Evolutionary conservation across 2,329 filamentous ascomycete genomes (phyloP).

Genomic region (Coniochaeta prunicola): DNA sequence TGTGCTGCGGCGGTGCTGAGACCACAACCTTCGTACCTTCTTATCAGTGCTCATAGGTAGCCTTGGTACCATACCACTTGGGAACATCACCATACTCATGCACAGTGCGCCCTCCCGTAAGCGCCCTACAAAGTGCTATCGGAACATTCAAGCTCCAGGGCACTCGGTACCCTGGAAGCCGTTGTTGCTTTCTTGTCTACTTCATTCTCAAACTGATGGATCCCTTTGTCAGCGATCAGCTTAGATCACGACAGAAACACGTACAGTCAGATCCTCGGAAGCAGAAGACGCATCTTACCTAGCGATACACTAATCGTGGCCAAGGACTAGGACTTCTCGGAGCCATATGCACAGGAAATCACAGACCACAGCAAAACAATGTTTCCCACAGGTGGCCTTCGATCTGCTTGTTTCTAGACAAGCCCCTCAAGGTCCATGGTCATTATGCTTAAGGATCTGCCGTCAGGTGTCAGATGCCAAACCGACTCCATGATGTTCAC

Average conservation of each 20-base stretch:
- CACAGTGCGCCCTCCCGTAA: too few relatives aligned
- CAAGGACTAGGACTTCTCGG: not conserved
- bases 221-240: not conserved
- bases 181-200: not conserved
- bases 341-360: not conserved
- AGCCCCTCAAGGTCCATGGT: not conserved
- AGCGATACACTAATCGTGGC: not conserved
- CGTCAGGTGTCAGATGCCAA: constrained; percentile 4
- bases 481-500: not conserved
- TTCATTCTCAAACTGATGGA: too few relatives aligned
- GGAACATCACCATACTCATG: too few relatives aligned
- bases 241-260: not conserved
- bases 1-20: too few relatives aligned
- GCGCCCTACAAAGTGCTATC: too few relatives aligned
- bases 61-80: too few relatives aligned
- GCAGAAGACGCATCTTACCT: not conserved
- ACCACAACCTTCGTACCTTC: too few relatives aligned
- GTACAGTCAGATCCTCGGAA: not conserved
- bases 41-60: too few relatives aligned
- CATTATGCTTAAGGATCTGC: not conserved
- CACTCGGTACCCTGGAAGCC: not conserved
- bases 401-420: not conserved
- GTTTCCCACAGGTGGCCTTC: not conserved
- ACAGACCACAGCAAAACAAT: not conserved
- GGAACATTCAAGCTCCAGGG: too few relatives aligned